These are phyloP conservation scores for Oryza glaberrima DNA, from an alignment of 176 grass and related monocot species.

Conservation along the genomic window DNA sequence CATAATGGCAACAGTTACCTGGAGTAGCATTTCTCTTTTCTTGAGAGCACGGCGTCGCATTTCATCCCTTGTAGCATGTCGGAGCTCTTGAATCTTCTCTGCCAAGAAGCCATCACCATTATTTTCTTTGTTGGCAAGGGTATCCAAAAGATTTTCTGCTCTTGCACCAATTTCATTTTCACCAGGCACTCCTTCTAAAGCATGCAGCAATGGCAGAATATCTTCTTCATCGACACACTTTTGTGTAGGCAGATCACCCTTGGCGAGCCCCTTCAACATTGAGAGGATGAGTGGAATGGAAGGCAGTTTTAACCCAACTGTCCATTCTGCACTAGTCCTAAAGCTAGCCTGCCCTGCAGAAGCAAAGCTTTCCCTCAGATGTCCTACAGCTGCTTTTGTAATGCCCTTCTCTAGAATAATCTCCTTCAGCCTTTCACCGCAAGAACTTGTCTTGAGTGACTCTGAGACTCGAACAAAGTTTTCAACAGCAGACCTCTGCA, in stretches of 20 bases:
- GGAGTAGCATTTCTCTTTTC: constrained; percentile 83
- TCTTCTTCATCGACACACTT: constrained; percentile 90
- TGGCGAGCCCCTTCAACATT: constrained; percentile 90
- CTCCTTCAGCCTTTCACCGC: constrained; percentile 89
- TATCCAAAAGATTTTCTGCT: constrained; percentile 97
- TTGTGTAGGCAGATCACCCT: constrained; percentile 90
- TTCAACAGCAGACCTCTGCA: constrained; percentile 79
- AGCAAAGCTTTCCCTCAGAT: constrained; percentile 85
- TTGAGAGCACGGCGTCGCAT: constrained; percentile 84
- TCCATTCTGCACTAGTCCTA: constrained; percentile 87
- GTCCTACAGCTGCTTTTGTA: constrained; percentile 62
- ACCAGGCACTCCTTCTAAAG: constrained; percentile 89
- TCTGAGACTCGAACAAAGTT: constrained; percentile 98
- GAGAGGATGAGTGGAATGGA: constrained; percentile 89
- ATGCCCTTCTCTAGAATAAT: constrained; percentile 96
- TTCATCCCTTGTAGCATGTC: constrained; percentile 89
- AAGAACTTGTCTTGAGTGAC: constrained; percentile 96
- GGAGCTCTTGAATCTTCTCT: constrained; percentile 78
- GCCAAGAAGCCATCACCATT: constrained; percentile 88
- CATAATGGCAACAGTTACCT: constrained; percentile 53
- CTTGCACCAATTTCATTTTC: constrained; percentile 96
- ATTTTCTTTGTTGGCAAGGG: constrained; percentile 93
- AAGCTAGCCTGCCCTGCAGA: constrained; percentile 55
- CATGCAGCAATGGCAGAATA: constrained; percentile 82
- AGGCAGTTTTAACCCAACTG: constrained; percentile 70